These are phyloP conservation scores for Pilasporangium apinafurcum DNA, from an alignment of 352 stramenopile genomes.

Conservation along the genomic window DNA sequence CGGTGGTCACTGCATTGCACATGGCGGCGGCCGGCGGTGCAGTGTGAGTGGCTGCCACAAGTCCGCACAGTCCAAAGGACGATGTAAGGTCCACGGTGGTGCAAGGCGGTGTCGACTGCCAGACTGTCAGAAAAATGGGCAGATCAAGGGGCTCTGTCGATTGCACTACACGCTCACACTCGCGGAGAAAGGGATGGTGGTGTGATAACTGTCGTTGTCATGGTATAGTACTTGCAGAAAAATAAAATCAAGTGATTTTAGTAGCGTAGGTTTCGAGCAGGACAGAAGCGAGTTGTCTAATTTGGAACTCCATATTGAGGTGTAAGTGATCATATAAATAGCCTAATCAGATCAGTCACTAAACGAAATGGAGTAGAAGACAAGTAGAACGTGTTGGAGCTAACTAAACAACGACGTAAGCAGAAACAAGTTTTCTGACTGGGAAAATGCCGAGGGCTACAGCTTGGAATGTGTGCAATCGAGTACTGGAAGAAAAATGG, in stretches of 20 bases:
- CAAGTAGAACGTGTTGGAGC: not conserved
- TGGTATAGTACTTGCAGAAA: too few relatives aligned
- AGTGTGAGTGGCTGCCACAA: constrained; percentile 73
- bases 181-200: not conserved
- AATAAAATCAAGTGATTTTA: too few relatives aligned
- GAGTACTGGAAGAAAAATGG: constrained; percentile 34
- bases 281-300: too few relatives aligned
- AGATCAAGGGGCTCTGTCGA: constrained; percentile 79
- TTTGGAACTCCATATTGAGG: too few relatives aligned
- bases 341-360: too few relatives aligned
- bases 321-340: too few relatives aligned
- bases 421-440: too few relatives aligned
- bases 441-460: constrained; percentile 19
- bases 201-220: not conserved
- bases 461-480: constrained; percentile 39
- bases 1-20: constrained; percentile 76
- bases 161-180: constrained; percentile 78
- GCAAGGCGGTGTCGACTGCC: constrained; percentile 66
- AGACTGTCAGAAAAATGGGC: constrained; percentile 79
- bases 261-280: too few relatives aligned
- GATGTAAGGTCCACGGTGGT: constrained; percentile 84
- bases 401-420: not conserved
- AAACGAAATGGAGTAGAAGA: too few relatives aligned
- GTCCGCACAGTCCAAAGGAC: constrained; percentile 69
- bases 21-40: constrained; percentile 76